phyloP scores from a whole-genome alignment of 2,329 filamentous ascomycete species.

The Dothideomycetes sp. region DNA sequence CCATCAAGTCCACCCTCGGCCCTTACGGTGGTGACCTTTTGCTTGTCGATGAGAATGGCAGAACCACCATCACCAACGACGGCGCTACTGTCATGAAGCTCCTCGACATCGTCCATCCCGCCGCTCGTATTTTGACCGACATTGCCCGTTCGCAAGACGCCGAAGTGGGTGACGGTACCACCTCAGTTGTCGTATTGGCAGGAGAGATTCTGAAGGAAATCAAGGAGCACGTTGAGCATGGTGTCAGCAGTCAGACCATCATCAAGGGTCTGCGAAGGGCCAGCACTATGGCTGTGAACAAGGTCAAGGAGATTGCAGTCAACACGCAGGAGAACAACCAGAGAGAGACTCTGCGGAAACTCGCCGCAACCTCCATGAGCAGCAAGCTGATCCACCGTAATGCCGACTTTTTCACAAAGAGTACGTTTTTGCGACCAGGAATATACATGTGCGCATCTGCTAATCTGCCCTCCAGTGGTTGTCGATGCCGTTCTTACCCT shows the following conservation, averaged over 20 bases:
- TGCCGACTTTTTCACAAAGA: conserved; percentile 94
- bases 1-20: conserved; percentile 90
- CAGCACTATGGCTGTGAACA: conserved; percentile 87
- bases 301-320: conserved; percentile 95
- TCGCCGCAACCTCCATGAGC: conserved; percentile 95
- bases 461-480: conserved; percentile 58
- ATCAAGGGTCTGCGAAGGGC: conserved; percentile 91
- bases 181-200: conserved; percentile 93
- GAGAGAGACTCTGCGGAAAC: conserved; percentile 77
- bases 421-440: conserved; percentile 48
- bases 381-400: conserved; percentile 99
- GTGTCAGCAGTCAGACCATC: conserved; percentile 93
- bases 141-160: conserved; percentile 98
- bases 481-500: conserved; percentile 92
- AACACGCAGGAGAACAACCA: conserved; percentile 73
- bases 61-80: conserved; percentile 97
- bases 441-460: not conserved
- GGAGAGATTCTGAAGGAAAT: conserved; percentile 96
- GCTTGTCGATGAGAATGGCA: conserved; percentile 91
- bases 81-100: conserved; percentile 99
- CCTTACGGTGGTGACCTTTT: conserved; percentile 95
- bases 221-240: conserved; percentile 91
- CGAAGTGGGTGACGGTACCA: conserved; percentile 96
- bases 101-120: conserved; percentile 95
- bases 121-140: conserved; percentile 92